Evolutionary conservation across 495 filamentous ascomycete genomes (phyloP).

Genomic region (Penicillium lividum): DNA sequence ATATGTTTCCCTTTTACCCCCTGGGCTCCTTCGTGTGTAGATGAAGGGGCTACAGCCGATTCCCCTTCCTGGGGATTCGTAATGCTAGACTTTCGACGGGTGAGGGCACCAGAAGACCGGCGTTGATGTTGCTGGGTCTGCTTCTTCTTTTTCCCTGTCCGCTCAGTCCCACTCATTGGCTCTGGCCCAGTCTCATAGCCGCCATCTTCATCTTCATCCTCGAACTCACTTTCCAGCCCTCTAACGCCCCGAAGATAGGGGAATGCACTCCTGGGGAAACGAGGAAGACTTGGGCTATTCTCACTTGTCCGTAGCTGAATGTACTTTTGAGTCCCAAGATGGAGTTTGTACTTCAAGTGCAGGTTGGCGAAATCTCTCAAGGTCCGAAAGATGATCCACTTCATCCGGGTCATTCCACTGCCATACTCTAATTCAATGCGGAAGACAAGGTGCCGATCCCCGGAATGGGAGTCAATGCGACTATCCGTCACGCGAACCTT

Average conservation of each 20-base stretch:
- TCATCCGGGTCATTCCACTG: slow-evolving; percentile 92
- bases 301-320: slow-evolving; percentile 60
- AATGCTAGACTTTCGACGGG: slow-evolving; percentile 58
- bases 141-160: slow-evolving; percentile 57
- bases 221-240: slow-evolving; percentile 73
- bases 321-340: slow-evolving; percentile 77
- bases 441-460: slow-evolving; percentile 83
- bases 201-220: slow-evolving; percentile 77
- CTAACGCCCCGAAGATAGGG: slow-evolving; percentile 84
- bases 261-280: slow-evolving; percentile 87
- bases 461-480: slow-evolving; percentile 59
- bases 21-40: slow-evolving; percentile 44
- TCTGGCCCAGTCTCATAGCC: slow-evolving; percentile 59
- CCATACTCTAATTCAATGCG: slow-evolving; percentile 95
- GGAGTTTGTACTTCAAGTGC: slow-evolving; percentile 87
- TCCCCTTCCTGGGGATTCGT: slow-evolving; percentile 48
- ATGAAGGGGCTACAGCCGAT: slow-evolving; percentile 39
- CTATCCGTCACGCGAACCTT: slow-evolving; percentile 86
- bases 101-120: slow-evolving; percentile 56
- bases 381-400: slow-evolving; percentile 88
- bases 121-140: slow-evolving; percentile 36
- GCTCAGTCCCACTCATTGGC: slow-evolving; percentile 59
- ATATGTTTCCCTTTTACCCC: slow-evolving; percentile 55
- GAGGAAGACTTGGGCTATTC: slow-evolving; percentile 64
- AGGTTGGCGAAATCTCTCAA: slow-evolving; percentile 90